A percentile compares a stretch with the other conserved stretches of the same genome.
These are phyloP conservation scores for Amanita phalloides DNA, from an alignment of 768 basidiomycete species.

Conservation along the genomic window DNA sequence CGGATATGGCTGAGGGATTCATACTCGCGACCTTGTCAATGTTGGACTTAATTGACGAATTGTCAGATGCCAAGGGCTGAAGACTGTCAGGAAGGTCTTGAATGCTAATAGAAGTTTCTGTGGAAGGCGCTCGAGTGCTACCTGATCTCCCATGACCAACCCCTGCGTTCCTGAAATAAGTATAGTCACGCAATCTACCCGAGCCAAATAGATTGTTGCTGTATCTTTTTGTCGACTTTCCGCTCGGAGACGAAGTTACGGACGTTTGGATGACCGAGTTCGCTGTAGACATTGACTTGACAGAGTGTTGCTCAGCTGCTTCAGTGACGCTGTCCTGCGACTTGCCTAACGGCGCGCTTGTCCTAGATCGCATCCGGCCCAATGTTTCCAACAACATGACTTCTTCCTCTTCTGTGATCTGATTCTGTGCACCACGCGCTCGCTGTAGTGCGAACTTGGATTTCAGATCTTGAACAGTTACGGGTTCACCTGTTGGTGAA, in stretches of 20 bases:
- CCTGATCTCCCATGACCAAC: slow-evolving; percentile 27
- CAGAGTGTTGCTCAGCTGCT: slow-evolving; percentile 22
- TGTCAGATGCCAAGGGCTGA: slow-evolving; percentile 48
- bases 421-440: slow-evolving; percentile 52
- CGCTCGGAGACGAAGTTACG: slow-evolving; percentile 33
- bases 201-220: slow-evolving; percentile 86
- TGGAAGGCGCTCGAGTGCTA: slow-evolving; percentile 37
- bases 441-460: slow-evolving; percentile 68
- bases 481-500: slow-evolving; percentile 52
- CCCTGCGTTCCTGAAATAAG: slow-evolving; percentile 48
- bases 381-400: slow-evolving; percentile 75
- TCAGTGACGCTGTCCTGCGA: slow-evolving; percentile 25
- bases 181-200: slow-evolving; percentile 66
- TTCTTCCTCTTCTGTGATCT: slow-evolving; percentile 75
- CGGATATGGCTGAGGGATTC: slow-evolving; percentile 23
- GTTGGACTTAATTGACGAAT: slow-evolving; percentile 29
- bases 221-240: slow-evolving; percentile 55
- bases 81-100: slow-evolving; percentile 29
- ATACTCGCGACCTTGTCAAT: slow-evolving; percentile 21
- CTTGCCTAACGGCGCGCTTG: slow-evolving; percentile 16
- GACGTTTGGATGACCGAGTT: slow-evolving; percentile 20
- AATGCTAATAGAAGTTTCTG: slow-evolving; percentile 30
- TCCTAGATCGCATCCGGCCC: slow-evolving; percentile 31
- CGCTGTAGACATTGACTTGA: slow-evolving; percentile 20
- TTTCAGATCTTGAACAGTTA: slow-evolving; percentile 55